phyloP scores from a whole-genome alignment of 202 grass and related monocot species.

The Panicum virgatum region DNA sequence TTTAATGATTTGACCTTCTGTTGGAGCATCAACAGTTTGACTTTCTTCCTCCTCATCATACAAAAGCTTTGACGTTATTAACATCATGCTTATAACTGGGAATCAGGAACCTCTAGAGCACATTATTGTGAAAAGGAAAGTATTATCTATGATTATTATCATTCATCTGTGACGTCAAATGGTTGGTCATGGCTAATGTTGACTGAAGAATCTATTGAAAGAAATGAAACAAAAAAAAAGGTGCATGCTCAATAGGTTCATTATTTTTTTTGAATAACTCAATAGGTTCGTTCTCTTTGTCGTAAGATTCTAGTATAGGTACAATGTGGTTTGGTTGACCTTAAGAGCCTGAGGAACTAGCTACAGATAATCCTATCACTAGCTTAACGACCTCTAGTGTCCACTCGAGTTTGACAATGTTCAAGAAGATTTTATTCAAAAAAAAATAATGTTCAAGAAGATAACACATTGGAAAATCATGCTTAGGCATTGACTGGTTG shows the following conservation, averaged over 20 bases:
- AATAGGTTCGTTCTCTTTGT: conserved; percentile 15
- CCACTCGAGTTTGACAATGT: conserved; percentile 12
- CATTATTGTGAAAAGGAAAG: neutral
- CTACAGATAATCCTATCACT: neutral
- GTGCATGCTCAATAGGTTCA: conserved; percentile 3
- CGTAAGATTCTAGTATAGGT: conserved; percentile 9
- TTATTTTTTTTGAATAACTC: neutral
- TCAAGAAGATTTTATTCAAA: no score
- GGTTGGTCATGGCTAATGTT: conserved; percentile 26
- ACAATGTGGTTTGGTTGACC: conserved; percentile 36
- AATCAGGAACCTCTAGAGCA: neutral
- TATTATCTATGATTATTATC: neutral
- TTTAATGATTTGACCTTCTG: conserved; percentile 32
- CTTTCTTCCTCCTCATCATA: conserved; percentile 23
- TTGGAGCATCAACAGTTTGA: conserved; percentile 10
- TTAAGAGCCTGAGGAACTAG: neutral
- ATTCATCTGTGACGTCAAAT: neutral
- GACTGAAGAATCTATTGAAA: conserved; percentile 9
- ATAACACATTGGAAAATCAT: neutral
- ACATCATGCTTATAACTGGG: neutral
- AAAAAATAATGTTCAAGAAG: no score
- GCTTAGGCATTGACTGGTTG: neutral
- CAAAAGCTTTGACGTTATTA: conserved; percentile 35
- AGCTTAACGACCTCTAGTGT: neutral
- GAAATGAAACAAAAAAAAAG: neutral